Base-by-base conservation (phyloP, 2,329 filamentous ascomycete species). In the Claviceps arundinis region DNA sequence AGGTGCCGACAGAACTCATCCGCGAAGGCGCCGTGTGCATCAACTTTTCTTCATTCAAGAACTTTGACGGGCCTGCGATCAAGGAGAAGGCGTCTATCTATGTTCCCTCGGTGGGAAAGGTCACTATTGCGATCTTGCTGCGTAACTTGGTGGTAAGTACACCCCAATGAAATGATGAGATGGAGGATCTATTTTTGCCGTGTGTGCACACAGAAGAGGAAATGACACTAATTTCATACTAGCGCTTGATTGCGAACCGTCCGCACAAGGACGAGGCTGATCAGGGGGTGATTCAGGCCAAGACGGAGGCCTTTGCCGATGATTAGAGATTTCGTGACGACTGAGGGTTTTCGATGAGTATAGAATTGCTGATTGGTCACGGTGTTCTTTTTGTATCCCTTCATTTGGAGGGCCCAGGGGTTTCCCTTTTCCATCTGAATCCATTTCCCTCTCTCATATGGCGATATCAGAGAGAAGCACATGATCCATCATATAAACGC, bases 31-130 rank as follows among this genome's bases (percentile, higher is more conserved):
- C 88, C 34, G 88, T 95, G n/a, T 98, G 93, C 75, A 90, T 98
- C 73, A 98, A 98, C 71, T 97, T 98, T 68, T 94, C 89, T 7
- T 95, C 88, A 50, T 89, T 87, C 69, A 88, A 90, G 73, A 97
- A 98, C 71, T 97, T 97, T 69, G 84, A 84, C 55, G 77, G 77
- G 1, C 82, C 85, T 0, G 86, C 87, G 47, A 82, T 97, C 59
- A 97, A 95, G 72, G 87, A 96, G 67, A 95, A 90, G 73, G 93
- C 93, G 2, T 89, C 89, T 5, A 95, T 98, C 62, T 98, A 96
- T 62, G 90, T 97, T 17, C 93, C 93, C 1, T 93, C 91, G 0
- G 94, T 96, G 59, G 93, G 93, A 60, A 98, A 97, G 73, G 91
- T 97, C 47, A 98, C 93, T 0, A 97, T 97, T 65, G 87, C 91